Conservation (phyloP, 495 filamentous ascomycete genomes). For the Xylaria sp. region DNA sequence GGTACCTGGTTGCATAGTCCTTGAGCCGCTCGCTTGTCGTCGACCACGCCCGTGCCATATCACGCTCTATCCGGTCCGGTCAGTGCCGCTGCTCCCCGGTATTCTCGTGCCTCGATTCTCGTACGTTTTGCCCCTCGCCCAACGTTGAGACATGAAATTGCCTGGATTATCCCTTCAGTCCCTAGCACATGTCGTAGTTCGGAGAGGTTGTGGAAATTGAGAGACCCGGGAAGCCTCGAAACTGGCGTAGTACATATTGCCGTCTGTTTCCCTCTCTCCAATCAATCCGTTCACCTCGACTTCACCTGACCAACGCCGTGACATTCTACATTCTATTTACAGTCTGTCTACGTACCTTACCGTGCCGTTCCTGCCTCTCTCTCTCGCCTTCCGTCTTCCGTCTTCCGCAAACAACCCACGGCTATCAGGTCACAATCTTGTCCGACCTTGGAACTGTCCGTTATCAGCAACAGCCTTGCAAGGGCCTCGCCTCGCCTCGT, state of each 20-base stretch:
- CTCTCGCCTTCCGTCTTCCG: too few relatives aligned
- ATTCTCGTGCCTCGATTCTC: constrained; percentile 24
- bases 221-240: constrained; percentile 16
- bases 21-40: constrained; percentile 21
- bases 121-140: constrained; percentile 18
- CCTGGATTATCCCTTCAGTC: background rate
- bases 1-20: constrained; percentile 7
- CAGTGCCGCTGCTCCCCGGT: constrained; percentile 9
- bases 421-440: background rate
- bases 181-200: background rate
- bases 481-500: background rate
- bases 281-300: constrained; percentile 16
- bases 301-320: constrained; percentile 19
- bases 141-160: constrained; percentile 21
- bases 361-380: background rate
- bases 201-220: constrained; percentile 12
- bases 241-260: constrained; percentile 26
- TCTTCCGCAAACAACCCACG: background rate
- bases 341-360: too few relatives aligned
- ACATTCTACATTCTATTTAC: constrained; percentile 3
- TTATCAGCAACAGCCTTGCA: background rate
- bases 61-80: background rate
- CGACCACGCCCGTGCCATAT: constrained; percentile 14
- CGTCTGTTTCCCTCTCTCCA: background rate
- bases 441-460: background rate